Evolutionary conservation across 2,329 filamentous ascomycete genomes (phyloP), one percentile per base, ranked within the genome.

Genomic region (Aspergillus sp.): DNA sequence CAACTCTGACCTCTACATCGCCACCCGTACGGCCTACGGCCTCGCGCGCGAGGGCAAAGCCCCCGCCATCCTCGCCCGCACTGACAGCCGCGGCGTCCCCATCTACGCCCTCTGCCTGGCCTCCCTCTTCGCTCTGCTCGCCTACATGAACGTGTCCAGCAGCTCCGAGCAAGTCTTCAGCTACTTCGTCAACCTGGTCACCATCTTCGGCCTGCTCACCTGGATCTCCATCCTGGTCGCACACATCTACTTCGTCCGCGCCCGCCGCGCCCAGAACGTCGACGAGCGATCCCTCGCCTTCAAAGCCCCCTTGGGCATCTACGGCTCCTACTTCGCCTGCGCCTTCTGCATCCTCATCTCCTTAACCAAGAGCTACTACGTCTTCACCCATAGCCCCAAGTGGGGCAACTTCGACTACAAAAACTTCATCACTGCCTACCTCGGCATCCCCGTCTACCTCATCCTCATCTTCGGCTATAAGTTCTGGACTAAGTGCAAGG

Each of bases 341-440:
- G 64, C 68, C 50, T 78, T 86, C 61, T 86, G 81, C 61, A 68
- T 71, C 49, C 53, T 91, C 20, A 82, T 91, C 40, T 74, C 80
- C 2, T 53, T 93, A 32, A 89, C 84, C 51, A 93, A 91, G 72
- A 88, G 86, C 68, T 91, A 77, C 60, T 69, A 74, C 35, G 78
- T 81, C 37, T 91, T 91, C 58, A 67, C 75, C 2, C 59, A 55
- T 37, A 57, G 48, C 26, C 34, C 55, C 46, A 50, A 63, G 44
- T 66, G 69, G 35, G 68, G 68, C 33, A 65, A 66, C 31, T 83
- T 83, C 43, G 74, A 82, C 57, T 82, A 82, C 67, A 78, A 81
- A 66, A 78, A 73, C 48, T 86, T 88, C 60, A 74, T 88, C 56
- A 85, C 80, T 0, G 80, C 79, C 15, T 86, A 86, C 56, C 64